A percentile compares a stretch with the other conserved stretches of the same genome.
Evolutionary conservation across 1,284 basidiomycete genomes (phyloP).

Genomic region (Tylopilus sp.): DNA sequence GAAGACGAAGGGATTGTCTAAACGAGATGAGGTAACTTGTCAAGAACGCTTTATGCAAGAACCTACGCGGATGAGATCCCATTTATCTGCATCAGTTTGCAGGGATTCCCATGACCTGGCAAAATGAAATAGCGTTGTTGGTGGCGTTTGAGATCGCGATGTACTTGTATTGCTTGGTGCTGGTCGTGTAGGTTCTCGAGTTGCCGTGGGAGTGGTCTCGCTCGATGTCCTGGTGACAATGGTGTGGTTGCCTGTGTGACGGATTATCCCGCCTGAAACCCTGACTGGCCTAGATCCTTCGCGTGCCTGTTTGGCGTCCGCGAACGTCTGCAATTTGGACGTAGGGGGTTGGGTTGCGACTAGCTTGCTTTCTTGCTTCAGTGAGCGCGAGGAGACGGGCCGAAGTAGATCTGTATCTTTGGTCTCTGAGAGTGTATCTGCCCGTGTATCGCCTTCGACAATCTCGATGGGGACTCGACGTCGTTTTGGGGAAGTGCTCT

Average conservation of each 20-base stretch:
- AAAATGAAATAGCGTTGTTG: conserved; percentile 57
- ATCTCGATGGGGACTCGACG: conserved; percentile 70
- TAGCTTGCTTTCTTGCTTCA: conserved; percentile 15
- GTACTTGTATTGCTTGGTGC: conserved; percentile 4
- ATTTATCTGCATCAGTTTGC: conserved; percentile 40
- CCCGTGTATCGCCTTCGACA: conserved; percentile 41
- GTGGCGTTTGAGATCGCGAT: conserved; percentile 23
- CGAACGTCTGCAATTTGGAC: conserved; percentile 40
- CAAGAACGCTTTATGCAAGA: not conserved
- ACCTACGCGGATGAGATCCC: conserved; percentile 52
- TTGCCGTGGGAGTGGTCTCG: conserved; percentile 4
- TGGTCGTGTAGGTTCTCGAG: conserved; percentile 7
- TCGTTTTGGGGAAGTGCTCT: conserved; percentile 34
- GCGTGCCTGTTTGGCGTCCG: conserved; percentile 52
- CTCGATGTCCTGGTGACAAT: conserved; percentile 34
- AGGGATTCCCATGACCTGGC: conserved; percentile 48
- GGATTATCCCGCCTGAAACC: conserved; percentile 61
- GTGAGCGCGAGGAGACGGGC: conserved; percentile 28
- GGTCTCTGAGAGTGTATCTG: not conserved
- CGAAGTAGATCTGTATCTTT: conserved; percentile 22
- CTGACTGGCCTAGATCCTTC: conserved; percentile 40
- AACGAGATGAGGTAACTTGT: not conserved
- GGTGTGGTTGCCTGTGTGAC: conserved; percentile 48
- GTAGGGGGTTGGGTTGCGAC: conserved; percentile 7
- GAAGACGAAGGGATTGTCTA: conserved; percentile 51